Evolutionary conservation across 2,329 filamentous ascomycete genomes (phyloP).

Genomic region (Cucurbitaria berberidis): DNA sequence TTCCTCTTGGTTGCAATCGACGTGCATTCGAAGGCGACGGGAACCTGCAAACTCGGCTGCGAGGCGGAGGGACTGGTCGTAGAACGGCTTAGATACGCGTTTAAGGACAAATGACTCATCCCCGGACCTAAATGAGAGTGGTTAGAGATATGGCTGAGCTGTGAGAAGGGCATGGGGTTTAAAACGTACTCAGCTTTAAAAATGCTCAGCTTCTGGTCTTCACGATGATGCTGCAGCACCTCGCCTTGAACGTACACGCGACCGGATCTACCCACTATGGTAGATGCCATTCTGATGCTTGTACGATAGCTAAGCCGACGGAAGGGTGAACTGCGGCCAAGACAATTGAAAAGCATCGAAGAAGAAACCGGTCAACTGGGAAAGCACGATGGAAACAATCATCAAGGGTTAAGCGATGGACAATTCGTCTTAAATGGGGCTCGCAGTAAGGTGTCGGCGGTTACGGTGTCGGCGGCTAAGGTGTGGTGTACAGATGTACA

Average conservation of each 20-base stretch:
- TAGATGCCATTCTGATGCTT: slow-evolving; percentile 47
- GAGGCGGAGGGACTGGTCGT: slow-evolving; percentile 42
- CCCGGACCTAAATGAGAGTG: slow-evolving; percentile 33
- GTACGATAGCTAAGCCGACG: no score
- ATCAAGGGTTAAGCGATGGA: no score
- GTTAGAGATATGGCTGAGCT: no score
- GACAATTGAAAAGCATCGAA: no score
- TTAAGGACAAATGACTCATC: slow-evolving; percentile 45
- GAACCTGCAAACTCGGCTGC: slow-evolving; percentile 40
- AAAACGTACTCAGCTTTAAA: slow-evolving; percentile 46
- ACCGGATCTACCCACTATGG: slow-evolving; percentile 46
- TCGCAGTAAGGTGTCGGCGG: no score
- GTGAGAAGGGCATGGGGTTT: no score
- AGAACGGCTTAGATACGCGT: slow-evolving; percentile 39
- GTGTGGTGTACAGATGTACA: no score
- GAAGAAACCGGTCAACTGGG: no score
- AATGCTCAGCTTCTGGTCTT: slow-evolving; percentile 36
- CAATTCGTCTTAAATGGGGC: no score
- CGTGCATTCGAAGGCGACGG: slow-evolving; percentile 45
- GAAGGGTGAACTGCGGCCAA: no score
- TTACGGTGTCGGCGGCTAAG: no score
- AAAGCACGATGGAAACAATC: no score
- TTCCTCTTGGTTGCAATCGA: slow-evolving; percentile 46
- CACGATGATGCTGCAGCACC: slow-evolving; percentile 38
- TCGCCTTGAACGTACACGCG: slow-evolving; percentile 43